A percentile compares a stretch with the other conserved stretches of the same genome.
phyloP scores from a whole-genome alignment of 1,284 basidiomycete genomes.

The Ceratobasidium papillatum region DNA sequence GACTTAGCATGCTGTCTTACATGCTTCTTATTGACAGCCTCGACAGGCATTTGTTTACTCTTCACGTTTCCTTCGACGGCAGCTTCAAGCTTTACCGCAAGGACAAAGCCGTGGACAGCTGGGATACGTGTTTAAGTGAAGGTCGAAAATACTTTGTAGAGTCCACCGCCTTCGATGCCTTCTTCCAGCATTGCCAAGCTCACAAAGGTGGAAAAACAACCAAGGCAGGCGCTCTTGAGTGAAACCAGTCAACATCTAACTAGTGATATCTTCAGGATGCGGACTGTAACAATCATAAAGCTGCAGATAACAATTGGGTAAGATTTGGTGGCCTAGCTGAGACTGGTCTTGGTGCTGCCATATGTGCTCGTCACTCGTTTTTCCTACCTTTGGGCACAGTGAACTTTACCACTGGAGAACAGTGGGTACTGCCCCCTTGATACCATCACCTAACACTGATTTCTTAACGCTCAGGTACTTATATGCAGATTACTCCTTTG shows the following conservation, averaged over 20 bases:
- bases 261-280: not conserved
- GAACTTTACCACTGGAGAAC: constrained; percentile 2
- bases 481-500: not conserved
- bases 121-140: not conserved
- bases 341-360: not conserved
- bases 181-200: not conserved
- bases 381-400: not conserved
- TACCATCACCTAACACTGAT: not conserved
- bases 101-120: not conserved
- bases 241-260: not conserved
- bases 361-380: not conserved
- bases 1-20: too few relatives aligned
- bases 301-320: not conserved
- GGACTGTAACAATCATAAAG: constrained; percentile 27
- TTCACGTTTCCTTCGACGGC: constrained; percentile 7
- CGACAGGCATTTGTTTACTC: not conserved
- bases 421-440: not conserved
- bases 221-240: not conserved
- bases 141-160: constrained; percentile 1
- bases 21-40: too few relatives aligned
- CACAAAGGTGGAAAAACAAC: not conserved
- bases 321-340: not conserved
- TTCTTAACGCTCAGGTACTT: not conserved
- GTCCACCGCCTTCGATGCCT: not conserved
- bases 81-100: constrained; percentile 5